Evolutionary conservation across 2,329 filamentous ascomycete genomes (phyloP).

Genomic region (Diaporthe ampelina): DNA sequence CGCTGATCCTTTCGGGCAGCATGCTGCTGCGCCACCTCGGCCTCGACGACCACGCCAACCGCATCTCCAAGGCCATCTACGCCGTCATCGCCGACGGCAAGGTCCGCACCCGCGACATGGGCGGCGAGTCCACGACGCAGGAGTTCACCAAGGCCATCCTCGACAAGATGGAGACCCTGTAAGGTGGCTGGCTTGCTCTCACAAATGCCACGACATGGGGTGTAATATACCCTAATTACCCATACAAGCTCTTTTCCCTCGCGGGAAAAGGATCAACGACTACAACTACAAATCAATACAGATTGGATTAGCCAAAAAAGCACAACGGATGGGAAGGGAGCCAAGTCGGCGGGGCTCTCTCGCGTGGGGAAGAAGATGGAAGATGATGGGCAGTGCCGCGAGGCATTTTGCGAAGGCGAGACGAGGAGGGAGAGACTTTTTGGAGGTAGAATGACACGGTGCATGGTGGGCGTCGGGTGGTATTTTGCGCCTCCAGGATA

Average conservation of each 20-base stretch:
- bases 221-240: neutral
- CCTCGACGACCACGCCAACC: constrained; percentile 97
- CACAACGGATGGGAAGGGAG: neutral
- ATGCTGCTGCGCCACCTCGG: constrained; percentile 98
- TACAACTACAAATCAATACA: neutral
- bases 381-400: constrained; percentile 23
- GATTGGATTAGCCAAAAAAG: neutral
- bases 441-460: constrained; percentile 35
- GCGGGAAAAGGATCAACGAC: neutral
- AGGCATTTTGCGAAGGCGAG: constrained; percentile 20
- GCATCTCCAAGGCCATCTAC: constrained; percentile 90
- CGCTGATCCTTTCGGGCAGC: constrained; percentile 92
- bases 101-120: constrained; percentile 95
- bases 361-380: neutral
- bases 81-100: constrained; percentile 88
- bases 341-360: neutral
- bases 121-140: constrained; percentile 88
- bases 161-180: constrained; percentile 90
- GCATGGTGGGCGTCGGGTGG: constrained; percentile 38
- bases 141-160: constrained; percentile 96
- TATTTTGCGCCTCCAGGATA: constrained; percentile 39
- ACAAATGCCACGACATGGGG: neutral
- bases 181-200: constrained; percentile 45
- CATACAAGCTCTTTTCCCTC: neutral
- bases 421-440: too few relatives aligned